Conservation (phyloP, 495 filamentous ascomycete genomes). For the Podospora sp. region DNA sequence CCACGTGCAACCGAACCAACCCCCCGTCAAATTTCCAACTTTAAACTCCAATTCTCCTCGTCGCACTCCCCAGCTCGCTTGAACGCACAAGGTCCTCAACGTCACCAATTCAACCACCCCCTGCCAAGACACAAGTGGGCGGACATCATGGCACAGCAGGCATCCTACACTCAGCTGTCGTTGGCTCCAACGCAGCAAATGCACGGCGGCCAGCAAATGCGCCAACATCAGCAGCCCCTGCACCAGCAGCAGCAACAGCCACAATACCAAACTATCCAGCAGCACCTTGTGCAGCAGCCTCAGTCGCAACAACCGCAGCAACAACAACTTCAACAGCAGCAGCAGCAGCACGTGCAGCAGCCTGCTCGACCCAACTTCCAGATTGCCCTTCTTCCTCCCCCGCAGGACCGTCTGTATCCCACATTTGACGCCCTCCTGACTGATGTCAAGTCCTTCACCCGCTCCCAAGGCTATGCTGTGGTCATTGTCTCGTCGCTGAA, state of each 20-base stretch:
- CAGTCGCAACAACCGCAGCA: constrained; percentile 20
- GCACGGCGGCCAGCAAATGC: not conserved
- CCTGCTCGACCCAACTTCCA: constrained; percentile 36
- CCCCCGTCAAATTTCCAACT: not conserved
- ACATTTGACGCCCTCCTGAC: constrained; percentile 31
- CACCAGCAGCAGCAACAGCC: constrained; percentile 15
- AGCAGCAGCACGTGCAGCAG: constrained; percentile 21
- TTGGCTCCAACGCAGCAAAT: not conserved
- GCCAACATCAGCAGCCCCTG: constrained; percentile 17
- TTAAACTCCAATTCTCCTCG: not conserved
- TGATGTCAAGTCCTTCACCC: constrained; percentile 36
- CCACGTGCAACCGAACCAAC: not conserved
- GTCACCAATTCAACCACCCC: not conserved
- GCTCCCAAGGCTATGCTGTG: constrained; percentile 38
- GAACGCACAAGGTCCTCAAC: not conserved
- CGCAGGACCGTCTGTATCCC: constrained; percentile 38
- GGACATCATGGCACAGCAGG: not conserved
- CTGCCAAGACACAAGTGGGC: not conserved
- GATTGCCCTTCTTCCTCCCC: constrained; percentile 38
- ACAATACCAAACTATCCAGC: not conserved
- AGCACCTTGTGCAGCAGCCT: constrained; percentile 7
- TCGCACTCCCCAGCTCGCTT: not conserved
- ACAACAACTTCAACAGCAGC: constrained; percentile 15
- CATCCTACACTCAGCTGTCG: not conserved
- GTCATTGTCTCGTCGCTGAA: constrained; percentile 39